Evolutionary conservation across 768 basidiomycete genomes (phyloP), one percentile per base, ranked within the genome.

Genomic region (Rhodotorula paludigena): DNA sequence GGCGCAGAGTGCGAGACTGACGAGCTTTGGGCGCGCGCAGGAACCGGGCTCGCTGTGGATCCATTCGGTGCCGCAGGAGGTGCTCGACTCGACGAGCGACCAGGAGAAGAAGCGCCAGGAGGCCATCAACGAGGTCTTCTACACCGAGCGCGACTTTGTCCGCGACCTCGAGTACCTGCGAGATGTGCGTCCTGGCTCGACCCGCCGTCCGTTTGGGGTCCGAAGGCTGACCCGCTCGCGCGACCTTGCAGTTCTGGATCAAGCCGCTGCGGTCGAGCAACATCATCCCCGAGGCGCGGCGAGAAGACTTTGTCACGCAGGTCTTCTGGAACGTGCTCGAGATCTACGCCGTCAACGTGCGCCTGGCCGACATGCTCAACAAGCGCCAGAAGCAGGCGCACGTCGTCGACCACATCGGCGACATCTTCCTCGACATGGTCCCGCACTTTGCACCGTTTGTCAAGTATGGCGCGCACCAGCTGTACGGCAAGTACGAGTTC

Each of bases 311-410:
- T 78, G 81, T 97, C 39, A 83, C 86, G 35, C 93, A 96, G 76
- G 92, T 98, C 52, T 98, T 99, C 80, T 98, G 96, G 96, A 99
- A 99, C 77, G 83, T 97, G 30, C 85, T 87, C 72, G 92, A 96
- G 71, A 92, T 99, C 73, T 87, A 97, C 62, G 84, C 85, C 1
- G 92, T 97, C 73, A 97, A 94, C 78, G 89, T 84, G 2, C 84
- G 87, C 25, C 83, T 99, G n/a, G 87, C 92, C 6, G 96, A 99
- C 76, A 87, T 90, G 11, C 83, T 99, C 58, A 93, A 87, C 72
- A 96, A 93, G 79, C 85, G 96, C 15, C 96, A 98, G 79, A 97
- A 98, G 77, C 86, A 87, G 33, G 91, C 89, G 73, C 92, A 92
- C 20, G 87, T 99, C 11, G 93, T 99, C 39, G 88, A 92, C 74